These are phyloP conservation scores for Galeopsis tetrahit DNA, from an alignment of 257 asterid species.

Conservation along the genomic window DNA sequence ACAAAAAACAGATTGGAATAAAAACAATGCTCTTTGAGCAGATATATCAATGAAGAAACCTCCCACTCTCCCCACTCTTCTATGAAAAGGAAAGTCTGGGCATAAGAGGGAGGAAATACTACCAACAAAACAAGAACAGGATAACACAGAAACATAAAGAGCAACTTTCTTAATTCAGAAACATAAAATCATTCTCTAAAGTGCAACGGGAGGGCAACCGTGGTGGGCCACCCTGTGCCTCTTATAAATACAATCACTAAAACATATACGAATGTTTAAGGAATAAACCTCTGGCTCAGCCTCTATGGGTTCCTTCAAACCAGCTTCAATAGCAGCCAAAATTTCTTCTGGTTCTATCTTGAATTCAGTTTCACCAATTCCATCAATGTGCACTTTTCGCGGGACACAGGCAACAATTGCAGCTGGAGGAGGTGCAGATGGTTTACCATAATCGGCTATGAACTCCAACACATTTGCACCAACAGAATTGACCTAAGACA, in stretches of 20 bases:
- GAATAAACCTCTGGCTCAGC: slow-evolving; percentile 92
- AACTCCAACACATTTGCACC: slow-evolving; percentile 96
- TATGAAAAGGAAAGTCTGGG: not conserved
- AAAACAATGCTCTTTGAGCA: slow-evolving; percentile 20
- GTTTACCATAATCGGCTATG: slow-evolving; percentile 90
- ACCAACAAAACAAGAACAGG: slow-evolving; percentile 4
- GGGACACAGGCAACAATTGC: slow-evolving; percentile 99
- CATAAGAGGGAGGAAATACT: not conserved
- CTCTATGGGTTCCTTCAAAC: slow-evolving; percentile 86
- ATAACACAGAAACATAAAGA: slow-evolving; percentile 6
- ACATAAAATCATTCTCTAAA: slow-evolving; percentile 26
- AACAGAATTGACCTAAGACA: slow-evolving; percentile 78
- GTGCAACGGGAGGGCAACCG: slow-evolving; percentile 9
- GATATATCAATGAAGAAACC: slow-evolving; percentile 17
- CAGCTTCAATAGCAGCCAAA: slow-evolving; percentile 79
- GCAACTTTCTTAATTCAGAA: slow-evolving; percentile 8
- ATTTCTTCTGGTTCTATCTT: slow-evolving; percentile 82
- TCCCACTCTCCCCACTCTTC: not conserved
- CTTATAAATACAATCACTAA: not conserved
- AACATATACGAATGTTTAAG: slow-evolving; percentile 25
- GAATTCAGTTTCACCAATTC: slow-evolving; percentile 85
- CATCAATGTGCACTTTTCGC: slow-evolving; percentile 78
- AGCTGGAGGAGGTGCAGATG: slow-evolving; percentile 92
- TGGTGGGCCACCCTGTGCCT: slow-evolving; percentile 25
- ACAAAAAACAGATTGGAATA: slow-evolving; percentile 33